Percentiles rank a stretch among this genome's conserved stretches.
phyloP scores from a whole-genome alignment of 345 rosid species.

The Geranium brycei region DNA sequence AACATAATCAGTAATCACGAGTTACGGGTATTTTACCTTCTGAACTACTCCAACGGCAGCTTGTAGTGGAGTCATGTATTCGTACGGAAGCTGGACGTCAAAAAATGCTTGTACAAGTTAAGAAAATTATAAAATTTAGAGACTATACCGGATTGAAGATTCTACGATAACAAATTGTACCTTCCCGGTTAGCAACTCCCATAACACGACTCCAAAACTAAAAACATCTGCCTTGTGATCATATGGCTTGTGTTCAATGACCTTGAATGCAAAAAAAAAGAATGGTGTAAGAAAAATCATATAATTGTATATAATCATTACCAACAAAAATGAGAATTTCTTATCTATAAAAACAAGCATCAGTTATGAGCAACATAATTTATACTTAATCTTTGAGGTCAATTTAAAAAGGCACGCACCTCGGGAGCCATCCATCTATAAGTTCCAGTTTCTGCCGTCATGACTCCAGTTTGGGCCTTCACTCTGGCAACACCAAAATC shows the following conservation, averaged over 20 bases:
- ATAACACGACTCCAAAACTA: constrained; percentile 78
- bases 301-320: too few species aligned
- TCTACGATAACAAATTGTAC: constrained; percentile 19
- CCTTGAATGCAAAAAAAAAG: constrained; percentile 36
- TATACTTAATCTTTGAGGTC: neutral
- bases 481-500: constrained; percentile 99
- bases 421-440: constrained; percentile 99
- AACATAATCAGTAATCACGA: neutral
- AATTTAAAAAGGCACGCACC: constrained; percentile 23
- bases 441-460: constrained; percentile 99
- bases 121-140: neutral
- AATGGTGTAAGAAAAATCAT: constrained; percentile 17
- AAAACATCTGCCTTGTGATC: constrained; percentile 97
- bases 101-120: neutral
- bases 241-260: constrained; percentile 90
- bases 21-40: constrained; percentile 39
- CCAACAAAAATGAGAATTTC: too few species aligned
- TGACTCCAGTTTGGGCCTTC: constrained; percentile 83
- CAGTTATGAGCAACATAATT: too few species aligned
- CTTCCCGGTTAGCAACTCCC: constrained; percentile 96
- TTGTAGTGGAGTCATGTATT: constrained; percentile 83
- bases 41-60: constrained; percentile 98
- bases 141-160: too few species aligned
- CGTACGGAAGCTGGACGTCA: constrained; percentile 75
- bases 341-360: too few species aligned